Percentiles rank a stretch among this genome's conserved stretches.
phyloP scores from a whole-genome alignment of 257 asterid species.

The Nicotiana attenuata region DNA sequence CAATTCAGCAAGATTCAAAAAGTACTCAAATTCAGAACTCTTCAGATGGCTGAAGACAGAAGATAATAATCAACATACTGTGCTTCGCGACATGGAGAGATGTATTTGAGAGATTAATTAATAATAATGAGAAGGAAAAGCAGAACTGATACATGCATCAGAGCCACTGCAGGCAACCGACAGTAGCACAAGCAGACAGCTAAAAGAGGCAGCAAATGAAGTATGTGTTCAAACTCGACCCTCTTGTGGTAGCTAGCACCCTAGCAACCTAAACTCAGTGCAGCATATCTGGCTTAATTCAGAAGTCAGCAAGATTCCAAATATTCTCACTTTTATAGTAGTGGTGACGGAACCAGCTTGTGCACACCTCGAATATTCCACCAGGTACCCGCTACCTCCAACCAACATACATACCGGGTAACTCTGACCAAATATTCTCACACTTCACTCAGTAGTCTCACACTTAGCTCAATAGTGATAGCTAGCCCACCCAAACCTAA shows the following conservation, averaged over 20 bases:
- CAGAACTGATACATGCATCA: neutral
- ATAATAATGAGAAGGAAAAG: neutral
- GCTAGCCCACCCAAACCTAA: neutral
- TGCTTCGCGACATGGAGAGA: neutral
- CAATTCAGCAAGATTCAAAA: neutral
- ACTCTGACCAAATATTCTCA: too few species aligned
- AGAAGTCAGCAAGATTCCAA: neutral
- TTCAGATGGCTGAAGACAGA: neutral
- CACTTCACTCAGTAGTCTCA: too few species aligned
- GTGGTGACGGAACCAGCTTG: too few species aligned
- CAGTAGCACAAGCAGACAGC: neutral
- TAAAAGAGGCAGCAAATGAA: neutral
- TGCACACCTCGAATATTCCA: too few species aligned
- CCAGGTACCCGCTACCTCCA: too few species aligned
- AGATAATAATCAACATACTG: neutral
- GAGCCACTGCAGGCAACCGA: neutral
- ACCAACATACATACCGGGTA: too few species aligned
- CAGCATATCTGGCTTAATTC: neutral
- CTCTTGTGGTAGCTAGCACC: neutral
- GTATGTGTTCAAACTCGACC: neutral
- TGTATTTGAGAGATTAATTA: neutral
- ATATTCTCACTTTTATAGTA: neutral
- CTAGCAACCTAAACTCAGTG: neutral
- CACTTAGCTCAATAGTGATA: neutral
- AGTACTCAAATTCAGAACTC: neutral